phyloP scores from a whole-genome alignment of 352 stramenopile species.

The Blastocystis sp. region DNA sequence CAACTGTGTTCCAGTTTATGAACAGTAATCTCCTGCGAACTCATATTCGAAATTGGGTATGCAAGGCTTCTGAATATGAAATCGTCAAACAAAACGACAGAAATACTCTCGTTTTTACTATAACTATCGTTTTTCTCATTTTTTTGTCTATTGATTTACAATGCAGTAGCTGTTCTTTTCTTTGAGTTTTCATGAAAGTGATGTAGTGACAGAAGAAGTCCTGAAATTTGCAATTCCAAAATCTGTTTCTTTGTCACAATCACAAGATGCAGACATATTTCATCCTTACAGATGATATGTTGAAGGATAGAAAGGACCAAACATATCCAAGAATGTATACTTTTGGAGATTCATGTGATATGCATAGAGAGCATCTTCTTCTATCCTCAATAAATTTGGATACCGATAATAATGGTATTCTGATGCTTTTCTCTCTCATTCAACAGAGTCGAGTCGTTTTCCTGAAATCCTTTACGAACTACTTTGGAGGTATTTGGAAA shows the following conservation, averaged over 20 bases:
- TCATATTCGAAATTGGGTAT: neutral
- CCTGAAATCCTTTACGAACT: constrained; percentile 39
- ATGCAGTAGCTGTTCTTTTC: too few species aligned
- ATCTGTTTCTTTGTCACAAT: neutral
- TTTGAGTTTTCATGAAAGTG: too few species aligned
- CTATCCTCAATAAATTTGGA: neutral
- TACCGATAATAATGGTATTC: neutral
- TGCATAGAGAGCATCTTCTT: neutral
- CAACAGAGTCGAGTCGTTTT: neutral
- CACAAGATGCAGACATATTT: neutral
- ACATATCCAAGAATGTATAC: neutral
- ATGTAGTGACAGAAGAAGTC: neutral
- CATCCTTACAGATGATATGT: neutral
- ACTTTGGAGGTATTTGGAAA: constrained; percentile 30
- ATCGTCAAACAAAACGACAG: too few species aligned
- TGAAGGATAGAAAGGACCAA: neutral
- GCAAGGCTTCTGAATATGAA: too few species aligned
- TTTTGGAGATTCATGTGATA: neutral
- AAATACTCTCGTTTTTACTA: too few species aligned
- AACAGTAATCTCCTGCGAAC: constrained; percentile 1
- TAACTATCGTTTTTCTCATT: too few species aligned
- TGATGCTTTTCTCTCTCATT: neutral
- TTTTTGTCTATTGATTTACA: too few species aligned
- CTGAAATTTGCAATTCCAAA: neutral
- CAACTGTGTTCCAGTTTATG: constrained; percentile 46